Conservation (phyloP, 2,329 filamentous ascomycete genomes). For the Alternaria novae-zelandiae region DNA sequence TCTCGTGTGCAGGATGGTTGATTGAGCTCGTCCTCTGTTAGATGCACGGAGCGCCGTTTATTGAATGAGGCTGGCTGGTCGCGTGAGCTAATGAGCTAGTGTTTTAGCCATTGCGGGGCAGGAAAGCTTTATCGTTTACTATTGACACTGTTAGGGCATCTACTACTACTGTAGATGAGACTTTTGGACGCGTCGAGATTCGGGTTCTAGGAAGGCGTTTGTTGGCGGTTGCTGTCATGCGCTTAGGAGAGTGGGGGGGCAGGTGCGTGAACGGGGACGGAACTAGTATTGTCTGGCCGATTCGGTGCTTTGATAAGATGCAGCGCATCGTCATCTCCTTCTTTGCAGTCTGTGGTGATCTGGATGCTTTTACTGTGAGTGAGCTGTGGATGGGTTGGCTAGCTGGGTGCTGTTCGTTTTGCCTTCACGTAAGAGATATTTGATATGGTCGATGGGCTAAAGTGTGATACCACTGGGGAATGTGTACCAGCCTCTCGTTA, state of each 20-base stretch:
- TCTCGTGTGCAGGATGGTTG: background rate
- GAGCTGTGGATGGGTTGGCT: background rate
- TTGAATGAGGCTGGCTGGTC: background rate
- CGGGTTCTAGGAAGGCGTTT: background rate
- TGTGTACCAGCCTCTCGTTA: background rate
- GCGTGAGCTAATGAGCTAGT: background rate
- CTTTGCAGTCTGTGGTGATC: background rate
- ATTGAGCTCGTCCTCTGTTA: background rate
- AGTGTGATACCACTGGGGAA: background rate
- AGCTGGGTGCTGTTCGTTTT: background rate
- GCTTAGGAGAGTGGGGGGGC: background rate
- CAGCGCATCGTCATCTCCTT: background rate
- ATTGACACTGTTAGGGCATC: background rate
- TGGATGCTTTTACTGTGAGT: background rate
- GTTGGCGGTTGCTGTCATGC: background rate
- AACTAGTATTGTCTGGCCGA: background rate
- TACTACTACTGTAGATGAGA: background rate
- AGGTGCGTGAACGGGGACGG: background rate
- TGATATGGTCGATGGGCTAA: background rate
- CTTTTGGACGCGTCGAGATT: background rate
- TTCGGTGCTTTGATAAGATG: background rate
- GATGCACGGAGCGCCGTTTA: background rate
- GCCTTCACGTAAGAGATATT: background rate
- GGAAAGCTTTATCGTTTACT: background rate
- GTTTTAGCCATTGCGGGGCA: background rate